These are phyloP conservation scores for Capniomyces stellatus DNA, from an alignment of 371 early-diverging fungal genomes.

Conservation along the genomic window DNA sequence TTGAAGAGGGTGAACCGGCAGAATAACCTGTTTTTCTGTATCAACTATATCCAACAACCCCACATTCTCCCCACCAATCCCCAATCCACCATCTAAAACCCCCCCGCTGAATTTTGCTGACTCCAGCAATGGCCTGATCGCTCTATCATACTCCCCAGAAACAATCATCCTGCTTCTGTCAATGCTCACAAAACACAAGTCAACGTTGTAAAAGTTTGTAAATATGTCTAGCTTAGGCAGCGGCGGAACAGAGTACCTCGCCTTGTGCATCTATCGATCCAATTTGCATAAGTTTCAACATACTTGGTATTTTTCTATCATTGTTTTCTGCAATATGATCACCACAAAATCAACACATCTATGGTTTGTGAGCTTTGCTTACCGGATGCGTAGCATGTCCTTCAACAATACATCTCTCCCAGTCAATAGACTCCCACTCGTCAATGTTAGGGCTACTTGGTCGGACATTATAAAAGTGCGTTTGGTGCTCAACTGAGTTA, in stretches of 20 bases:
- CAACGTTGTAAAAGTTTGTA: slow-evolving; percentile 28
- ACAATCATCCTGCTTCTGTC: slow-evolving; percentile 28
- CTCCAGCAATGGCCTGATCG: slow-evolving; percentile 18
- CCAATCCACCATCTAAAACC: neutral
- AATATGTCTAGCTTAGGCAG: slow-evolving; percentile 28
- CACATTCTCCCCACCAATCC: neutral
- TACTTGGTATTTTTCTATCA: neutral
- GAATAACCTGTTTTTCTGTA: slow-evolving; percentile 20
- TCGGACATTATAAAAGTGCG: slow-evolving; percentile 33
- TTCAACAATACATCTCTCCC: slow-evolving; percentile 56
- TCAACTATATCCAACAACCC: slow-evolving; percentile 9
- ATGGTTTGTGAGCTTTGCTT: slow-evolving; percentile 8
- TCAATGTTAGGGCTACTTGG: slow-evolving; percentile 27
- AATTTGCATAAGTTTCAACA: neutral
- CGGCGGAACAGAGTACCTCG: slow-evolving; percentile 39
- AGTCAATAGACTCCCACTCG: slow-evolving; percentile 32
- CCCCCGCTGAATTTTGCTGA: slow-evolving; percentile 4
- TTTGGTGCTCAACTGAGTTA: slow-evolving; percentile 28
- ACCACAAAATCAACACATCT: no score
- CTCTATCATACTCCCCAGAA: slow-evolving; percentile 33
- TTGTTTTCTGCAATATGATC: no score
- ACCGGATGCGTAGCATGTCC: slow-evolving; percentile 66
- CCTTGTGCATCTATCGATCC: slow-evolving; percentile 36
- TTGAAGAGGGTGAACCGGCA: slow-evolving; percentile 49
- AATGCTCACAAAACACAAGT: slow-evolving; percentile 31